Evolutionary conservation across 768 basidiomycete species (phyloP), one percentile per base, ranked within the genome.

Genomic region (Termitomyces sp.): DNA sequence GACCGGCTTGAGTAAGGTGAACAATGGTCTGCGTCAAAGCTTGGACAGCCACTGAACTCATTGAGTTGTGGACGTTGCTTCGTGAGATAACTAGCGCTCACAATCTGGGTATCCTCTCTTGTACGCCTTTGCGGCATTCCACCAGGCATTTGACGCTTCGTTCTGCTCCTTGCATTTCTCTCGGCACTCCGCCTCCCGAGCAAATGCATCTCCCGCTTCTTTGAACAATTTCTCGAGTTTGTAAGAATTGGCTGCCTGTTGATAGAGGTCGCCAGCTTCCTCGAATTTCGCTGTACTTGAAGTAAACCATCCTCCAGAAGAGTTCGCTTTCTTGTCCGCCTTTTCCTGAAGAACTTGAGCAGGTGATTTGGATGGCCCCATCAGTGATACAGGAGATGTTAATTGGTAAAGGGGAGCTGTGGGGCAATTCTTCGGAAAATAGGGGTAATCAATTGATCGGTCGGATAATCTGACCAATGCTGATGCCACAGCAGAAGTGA

Each of bases 71-170:
- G 42, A 36, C 20, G 47, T 18, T 5, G 26, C 34, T 46, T 22
- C 22, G 22, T 18, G 44, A 41, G 31, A 36, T 53, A 52, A 24
- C 53, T 34, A 39, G n/a, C 53, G 26, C 87, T 69, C 69, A 97
- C 96, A 77, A 63, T 93, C 89, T 32, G 80, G 94, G 69, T 81
- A 85, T 26, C 86, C 88, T 72, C 90, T 82, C 78, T 98, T 99
- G 79, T 91, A 99, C 12, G 90, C 86, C 75, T 98, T 98, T 34
- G 92, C 87, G 13, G 97, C 95, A 69, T 96, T 97, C 92, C 96
- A 98, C 88, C 90, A 98, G 9, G 95, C 95, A 68, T 95, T 96
- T 22, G 94, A 90, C n/a, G 96, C 95, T 64, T 98, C 97, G 63
- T 94, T 94, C 47, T 70, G 72, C 73, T 98, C 96, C 47, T 90